Evolutionary conservation across 257 asterid species (phyloP).

Genomic region (Solanum peruvianum): DNA sequence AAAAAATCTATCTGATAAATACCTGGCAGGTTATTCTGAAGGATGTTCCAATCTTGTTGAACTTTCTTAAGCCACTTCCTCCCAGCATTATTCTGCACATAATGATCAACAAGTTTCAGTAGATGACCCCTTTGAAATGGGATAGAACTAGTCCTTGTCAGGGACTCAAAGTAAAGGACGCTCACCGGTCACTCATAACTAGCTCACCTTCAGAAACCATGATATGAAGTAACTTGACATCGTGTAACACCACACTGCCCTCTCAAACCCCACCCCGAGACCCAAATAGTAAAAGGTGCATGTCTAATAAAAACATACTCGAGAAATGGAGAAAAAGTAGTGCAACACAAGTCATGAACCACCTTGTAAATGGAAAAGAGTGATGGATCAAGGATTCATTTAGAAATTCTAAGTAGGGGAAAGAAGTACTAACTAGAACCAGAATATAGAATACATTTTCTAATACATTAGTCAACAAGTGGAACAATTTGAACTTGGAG

Average conservation of each 20-base stretch:
- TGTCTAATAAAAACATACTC: not conserved
- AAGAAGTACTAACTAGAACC: not conserved
- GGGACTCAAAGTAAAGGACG: not conserved
- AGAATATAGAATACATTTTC: not conserved
- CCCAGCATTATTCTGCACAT: slow-evolving; percentile 59
- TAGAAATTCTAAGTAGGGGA: not conserved
- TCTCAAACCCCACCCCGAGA: not conserved
- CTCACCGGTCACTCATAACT: not conserved
- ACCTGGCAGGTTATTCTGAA: slow-evolving; percentile 96
- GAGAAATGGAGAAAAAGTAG: not conserved
- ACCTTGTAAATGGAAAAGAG: not conserved
- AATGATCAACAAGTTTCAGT: not conserved
- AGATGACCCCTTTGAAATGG: not conserved
- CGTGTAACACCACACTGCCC: not conserved
- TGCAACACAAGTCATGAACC: not conserved
- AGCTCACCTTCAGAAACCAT: not conserved
- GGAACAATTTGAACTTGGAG: not conserved
- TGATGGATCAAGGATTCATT: not conserved
- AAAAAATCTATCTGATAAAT: not conserved
- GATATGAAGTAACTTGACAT: not conserved
- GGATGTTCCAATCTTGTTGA: slow-evolving; percentile 94
- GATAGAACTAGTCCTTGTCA: not conserved
- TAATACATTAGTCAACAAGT: not conserved
- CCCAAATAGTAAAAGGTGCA: not conserved
- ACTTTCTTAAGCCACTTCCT: slow-evolving; percentile 98